A percentile compares a stretch with the other conserved stretches of the same genome.
phyloP scores from a whole-genome alignment of 1,139 yeast genomes.

The Geotrichum restrictum region DNA sequence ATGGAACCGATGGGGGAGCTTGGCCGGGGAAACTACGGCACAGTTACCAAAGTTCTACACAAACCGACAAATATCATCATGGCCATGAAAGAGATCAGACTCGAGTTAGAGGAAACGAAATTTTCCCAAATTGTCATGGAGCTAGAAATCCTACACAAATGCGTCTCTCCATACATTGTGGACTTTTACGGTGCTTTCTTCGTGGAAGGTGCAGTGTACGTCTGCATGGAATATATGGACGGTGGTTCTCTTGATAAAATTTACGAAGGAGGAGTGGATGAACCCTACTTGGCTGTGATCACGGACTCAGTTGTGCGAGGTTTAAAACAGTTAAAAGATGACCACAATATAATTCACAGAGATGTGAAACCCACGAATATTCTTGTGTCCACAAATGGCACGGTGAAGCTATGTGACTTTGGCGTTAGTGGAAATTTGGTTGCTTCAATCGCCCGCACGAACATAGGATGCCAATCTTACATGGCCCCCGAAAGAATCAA shows the following conservation, averaged over 20 bases:
- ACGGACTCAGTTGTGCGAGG: constrained; percentile 81
- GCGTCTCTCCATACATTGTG: constrained; percentile 84
- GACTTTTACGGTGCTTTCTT: constrained; percentile 97
- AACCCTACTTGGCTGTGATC: constrained; percentile 75
- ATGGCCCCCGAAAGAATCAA: constrained; percentile 98
- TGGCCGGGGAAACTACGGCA: constrained; percentile 94
- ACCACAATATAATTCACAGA: constrained; percentile 89
- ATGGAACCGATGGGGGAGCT: constrained; percentile 78
- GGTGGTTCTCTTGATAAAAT: constrained; percentile 91
- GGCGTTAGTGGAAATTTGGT: constrained; percentile 96
- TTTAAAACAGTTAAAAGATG: constrained; percentile 75
- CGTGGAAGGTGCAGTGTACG: constrained; percentile 95
- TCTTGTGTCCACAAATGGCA: constrained; percentile 70
- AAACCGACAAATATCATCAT: constrained; percentile 88
- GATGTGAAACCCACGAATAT: constrained; percentile 97
- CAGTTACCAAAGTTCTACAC: constrained; percentile 86
- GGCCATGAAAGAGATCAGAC: constrained; percentile 96
- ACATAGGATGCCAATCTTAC: constrained; percentile 96
- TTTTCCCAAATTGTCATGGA: constrained; percentile 95
- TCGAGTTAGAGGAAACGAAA: constrained; percentile 86
- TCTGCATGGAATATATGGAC: constrained; percentile 98
- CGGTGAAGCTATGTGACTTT: constrained; percentile 89
- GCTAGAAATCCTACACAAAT: constrained; percentile 84
- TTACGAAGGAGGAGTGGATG: constrained; percentile 74
- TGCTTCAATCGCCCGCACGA: constrained; percentile 91